Conservation (phyloP, 306 rosid genomes). For the Corylus heterophylla region DNA sequence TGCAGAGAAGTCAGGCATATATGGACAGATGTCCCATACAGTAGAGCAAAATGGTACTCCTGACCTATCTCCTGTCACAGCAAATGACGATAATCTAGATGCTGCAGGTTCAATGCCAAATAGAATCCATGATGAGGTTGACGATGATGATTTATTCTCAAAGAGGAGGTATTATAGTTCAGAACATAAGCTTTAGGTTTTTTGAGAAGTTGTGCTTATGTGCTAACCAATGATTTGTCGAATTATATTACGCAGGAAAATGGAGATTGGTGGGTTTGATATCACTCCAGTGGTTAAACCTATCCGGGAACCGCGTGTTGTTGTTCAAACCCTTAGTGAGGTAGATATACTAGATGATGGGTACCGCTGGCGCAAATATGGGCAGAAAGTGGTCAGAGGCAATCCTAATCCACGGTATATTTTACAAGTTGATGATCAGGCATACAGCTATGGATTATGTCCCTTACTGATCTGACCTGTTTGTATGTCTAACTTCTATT, state of each 20-base stretch:
- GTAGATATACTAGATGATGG: conserved; percentile 99
- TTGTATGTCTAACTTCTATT: conserved; percentile 14
- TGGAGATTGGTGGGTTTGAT: conserved; percentile 70
- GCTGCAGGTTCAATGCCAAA: conserved; percentile 54
- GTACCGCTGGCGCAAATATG: conserved; percentile 99
- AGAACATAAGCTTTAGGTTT: conserved; percentile 18
- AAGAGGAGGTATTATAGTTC: conserved; percentile 70
- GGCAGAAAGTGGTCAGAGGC: conserved; percentile 98
- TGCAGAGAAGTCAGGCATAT: conserved; percentile 60
- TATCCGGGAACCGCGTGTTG: conserved; percentile 95
- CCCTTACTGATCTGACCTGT: conserved; percentile 12
- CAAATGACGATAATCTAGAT: conserved; percentile 59
- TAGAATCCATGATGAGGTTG: conserved; percentile 62
- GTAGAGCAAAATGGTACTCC: conserved; percentile 63
- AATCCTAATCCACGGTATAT: conserved; percentile 96
- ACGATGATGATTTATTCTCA: conserved; percentile 80
- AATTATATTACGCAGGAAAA: conserved; percentile 58
- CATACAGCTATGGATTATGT: conserved; percentile 4
- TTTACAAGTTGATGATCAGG: conserved; percentile 22
- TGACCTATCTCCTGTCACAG: conserved; percentile 49
- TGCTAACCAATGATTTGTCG: conserved; percentile 26
- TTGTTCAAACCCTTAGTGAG: conserved; percentile 96
- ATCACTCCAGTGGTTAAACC: conserved; percentile 84
- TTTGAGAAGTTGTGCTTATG: conserved; percentile 21
- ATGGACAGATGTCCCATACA: conserved; percentile 55